Percentiles rank a stretch among this genome's conserved stretches.
These are phyloP conservation scores for Adiantum capillusveneris DNA, from an alignment of 75 land plant genomes.

Conservation along the genomic window DNA sequence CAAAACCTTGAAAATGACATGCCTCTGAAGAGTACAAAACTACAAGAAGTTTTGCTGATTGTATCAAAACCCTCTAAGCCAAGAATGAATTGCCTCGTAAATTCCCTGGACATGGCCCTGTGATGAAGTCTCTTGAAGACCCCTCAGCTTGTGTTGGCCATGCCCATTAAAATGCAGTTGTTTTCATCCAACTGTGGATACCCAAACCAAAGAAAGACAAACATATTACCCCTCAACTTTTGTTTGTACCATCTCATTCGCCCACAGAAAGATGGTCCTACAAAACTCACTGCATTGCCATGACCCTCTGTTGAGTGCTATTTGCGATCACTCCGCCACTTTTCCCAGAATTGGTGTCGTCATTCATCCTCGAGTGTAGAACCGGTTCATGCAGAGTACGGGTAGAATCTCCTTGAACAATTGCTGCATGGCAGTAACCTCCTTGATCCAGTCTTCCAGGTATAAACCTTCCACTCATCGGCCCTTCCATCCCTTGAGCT, in stretches of 20 bases:
- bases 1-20: too few species aligned
- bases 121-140: not conserved
- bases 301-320: not conserved
- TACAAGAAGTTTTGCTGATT: too few species aligned
- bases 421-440: not conserved
- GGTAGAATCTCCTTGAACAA: not conserved
- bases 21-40: too few species aligned
- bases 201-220: not conserved
- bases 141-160: not conserved
- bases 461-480: too few species aligned
- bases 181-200: not conserved
- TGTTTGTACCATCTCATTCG: not conserved
- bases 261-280: not conserved
- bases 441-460: not conserved
- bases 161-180: not conserved
- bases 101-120: not conserved
- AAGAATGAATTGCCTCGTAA: conserved; percentile 7
- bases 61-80: not conserved
- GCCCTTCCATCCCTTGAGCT: not conserved
- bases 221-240: not conserved
- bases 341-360: not conserved
- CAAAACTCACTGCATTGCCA: not conserved
- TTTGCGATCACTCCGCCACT: not conserved
- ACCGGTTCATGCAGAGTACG: not conserved
- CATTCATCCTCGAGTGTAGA: not conserved